Conservation (phyloP, 2,329 filamentous ascomycete genomes). For the Juglanconis oblonga region DNA sequence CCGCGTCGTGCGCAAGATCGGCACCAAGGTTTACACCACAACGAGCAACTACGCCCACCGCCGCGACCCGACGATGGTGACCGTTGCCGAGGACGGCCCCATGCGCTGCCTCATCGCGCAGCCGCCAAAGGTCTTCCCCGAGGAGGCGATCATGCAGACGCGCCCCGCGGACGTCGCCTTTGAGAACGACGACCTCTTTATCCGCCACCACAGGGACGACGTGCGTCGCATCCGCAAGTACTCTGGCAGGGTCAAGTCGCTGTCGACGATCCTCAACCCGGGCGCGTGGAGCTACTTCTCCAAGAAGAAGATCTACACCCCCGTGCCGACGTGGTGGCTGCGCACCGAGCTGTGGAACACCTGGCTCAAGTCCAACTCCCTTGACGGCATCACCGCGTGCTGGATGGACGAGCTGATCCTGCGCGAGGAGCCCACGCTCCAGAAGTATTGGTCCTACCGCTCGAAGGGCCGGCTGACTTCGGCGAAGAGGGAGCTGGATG, state of each 20-base stretch:
- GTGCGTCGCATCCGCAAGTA: constrained; percentile 26
- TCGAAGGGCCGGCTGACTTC: constrained; percentile 38
- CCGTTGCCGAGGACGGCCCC: constrained; percentile 25
- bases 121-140: constrained; percentile 26
- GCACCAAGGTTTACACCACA: constrained; percentile 27
- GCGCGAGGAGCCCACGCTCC: constrained; percentile 41
- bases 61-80: constrained; percentile 33
- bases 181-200: constrained; percentile 33
- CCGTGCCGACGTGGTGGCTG: constrained; percentile 43
- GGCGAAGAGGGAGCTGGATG: constrained; percentile 41
- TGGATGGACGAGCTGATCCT: constrained; percentile 49
- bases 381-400: constrained; percentile 47
- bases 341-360: constrained; percentile 48
- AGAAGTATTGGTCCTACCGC: constrained; percentile 42
- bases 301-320: constrained; percentile 29
- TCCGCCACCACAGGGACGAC: constrained; percentile 29
- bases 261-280: constrained; percentile 25
- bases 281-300: constrained; percentile 22
- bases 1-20: constrained; percentile 29
- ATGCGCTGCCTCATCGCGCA: constrained; percentile 22
- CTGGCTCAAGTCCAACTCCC: constrained; percentile 42
- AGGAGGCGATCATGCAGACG: constrained; percentile 27
- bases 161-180: constrained; percentile 30
- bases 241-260: constrained; percentile 16
- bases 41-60: constrained; percentile 33